These are phyloP conservation scores for Colletotrichum camelliae DNA, from an alignment of 2,329 filamentous ascomycete genomes.

Conservation along the genomic window DNA sequence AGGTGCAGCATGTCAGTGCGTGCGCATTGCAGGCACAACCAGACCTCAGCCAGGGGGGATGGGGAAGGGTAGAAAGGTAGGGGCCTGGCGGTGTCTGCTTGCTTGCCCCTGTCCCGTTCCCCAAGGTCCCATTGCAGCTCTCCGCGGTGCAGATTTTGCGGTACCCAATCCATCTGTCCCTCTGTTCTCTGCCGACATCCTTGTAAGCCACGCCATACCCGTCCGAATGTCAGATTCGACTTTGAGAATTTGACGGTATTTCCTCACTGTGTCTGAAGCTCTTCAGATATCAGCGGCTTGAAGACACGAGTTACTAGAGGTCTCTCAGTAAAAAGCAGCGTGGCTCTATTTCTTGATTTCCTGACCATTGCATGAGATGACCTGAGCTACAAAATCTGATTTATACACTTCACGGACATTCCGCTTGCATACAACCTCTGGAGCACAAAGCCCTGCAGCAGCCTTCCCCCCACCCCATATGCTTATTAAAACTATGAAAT, in stretches of 20 bases:
- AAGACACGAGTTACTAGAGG: neutral
- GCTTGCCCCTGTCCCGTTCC: neutral
- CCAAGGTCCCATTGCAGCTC: neutral
- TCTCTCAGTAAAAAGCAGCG: neutral
- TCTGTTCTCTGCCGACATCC: neutral
- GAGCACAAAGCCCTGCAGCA: neutral
- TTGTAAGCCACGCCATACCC: conserved; percentile 2
- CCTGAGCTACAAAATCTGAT: neutral
- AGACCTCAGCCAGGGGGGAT: neutral
- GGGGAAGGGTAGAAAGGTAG: neutral
- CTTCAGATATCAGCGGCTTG: neutral
- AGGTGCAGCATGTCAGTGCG: conserved; percentile 14
- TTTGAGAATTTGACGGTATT: neutral
- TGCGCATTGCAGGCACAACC: conserved; percentile 11
- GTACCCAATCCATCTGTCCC: neutral
- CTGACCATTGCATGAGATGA: neutral
- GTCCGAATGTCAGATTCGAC: neutral
- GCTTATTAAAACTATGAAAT: neutral
- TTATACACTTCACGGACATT: neutral
- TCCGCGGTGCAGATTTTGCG: neutral
- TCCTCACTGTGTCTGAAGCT: neutral
- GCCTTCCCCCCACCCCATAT: neutral
- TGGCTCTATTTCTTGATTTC: neutral
- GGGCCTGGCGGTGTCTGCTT: neutral
- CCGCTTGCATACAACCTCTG: neutral